These are phyloP conservation scores for Cadophora gregata DNA, from an alignment of 2,329 filamentous ascomycete species.

Conservation along the genomic window DNA sequence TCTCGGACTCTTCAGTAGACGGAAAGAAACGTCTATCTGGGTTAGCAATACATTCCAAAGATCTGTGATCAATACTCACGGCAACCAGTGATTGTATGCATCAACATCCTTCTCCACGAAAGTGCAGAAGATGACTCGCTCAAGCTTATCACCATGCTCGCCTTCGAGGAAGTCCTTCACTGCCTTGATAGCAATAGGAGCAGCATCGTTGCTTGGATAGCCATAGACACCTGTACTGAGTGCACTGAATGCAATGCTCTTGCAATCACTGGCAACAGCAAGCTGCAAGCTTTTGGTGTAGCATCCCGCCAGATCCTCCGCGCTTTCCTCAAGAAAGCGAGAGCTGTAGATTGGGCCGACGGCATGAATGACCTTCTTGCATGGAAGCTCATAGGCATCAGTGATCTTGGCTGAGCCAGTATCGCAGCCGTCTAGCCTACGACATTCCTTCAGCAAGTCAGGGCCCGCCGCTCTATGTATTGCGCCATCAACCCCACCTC, in stretches of 20 bases:
- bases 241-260: slow-evolving; percentile 80
- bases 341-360: slow-evolving; percentile 80
- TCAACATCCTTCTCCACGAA: slow-evolving; percentile 79
- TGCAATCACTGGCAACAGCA: slow-evolving; percentile 70
- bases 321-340: slow-evolving; percentile 48
- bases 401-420: slow-evolving; percentile 88
- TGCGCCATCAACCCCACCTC: slow-evolving; percentile 88
- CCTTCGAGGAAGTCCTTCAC: slow-evolving; percentile 61
- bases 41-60: slow-evolving; percentile 14
- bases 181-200: slow-evolving; percentile 68
- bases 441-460: slow-evolving; percentile 72
- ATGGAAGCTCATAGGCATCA: slow-evolving; percentile 75
- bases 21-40: slow-evolving; percentile 54
- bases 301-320: slow-evolving; percentile 61
- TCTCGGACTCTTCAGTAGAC: slow-evolving; percentile 44
- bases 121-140: slow-evolving; percentile 83
- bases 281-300: slow-evolving; percentile 76
- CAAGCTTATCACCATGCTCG: slow-evolving; percentile 57
- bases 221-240: slow-evolving; percentile 91
- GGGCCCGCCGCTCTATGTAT: slow-evolving; percentile 85
- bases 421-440: slow-evolving; percentile 71
- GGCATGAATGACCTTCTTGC: slow-evolving; percentile 83
- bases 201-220: slow-evolving; percentile 78
- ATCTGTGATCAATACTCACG: slow-evolving; percentile 61
- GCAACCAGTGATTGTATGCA: slow-evolving; percentile 72